Evolutionary conservation across 148 eudicot genomes (phyloP).

Genomic region (Dianthus caryophyllus): DNA sequence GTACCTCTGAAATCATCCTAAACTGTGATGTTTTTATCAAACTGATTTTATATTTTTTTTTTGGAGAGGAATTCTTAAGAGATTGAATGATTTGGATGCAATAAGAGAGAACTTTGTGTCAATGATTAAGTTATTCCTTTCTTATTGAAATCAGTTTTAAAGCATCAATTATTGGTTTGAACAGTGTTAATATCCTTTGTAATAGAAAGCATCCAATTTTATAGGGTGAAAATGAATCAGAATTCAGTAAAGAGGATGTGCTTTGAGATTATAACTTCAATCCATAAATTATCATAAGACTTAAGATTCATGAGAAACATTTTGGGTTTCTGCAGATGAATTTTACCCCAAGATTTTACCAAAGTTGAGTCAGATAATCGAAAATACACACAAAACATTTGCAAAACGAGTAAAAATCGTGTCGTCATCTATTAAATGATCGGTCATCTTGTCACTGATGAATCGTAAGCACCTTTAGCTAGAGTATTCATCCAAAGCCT

Average conservation of each 20-base stretch:
- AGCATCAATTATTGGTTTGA: neutral
- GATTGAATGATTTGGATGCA: neutral
- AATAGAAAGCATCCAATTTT: neutral
- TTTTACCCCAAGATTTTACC: conserved; percentile 1
- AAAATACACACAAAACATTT: conserved; percentile 13
- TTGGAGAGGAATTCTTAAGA: neutral
- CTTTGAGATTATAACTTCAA: neutral
- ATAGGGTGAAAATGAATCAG: neutral
- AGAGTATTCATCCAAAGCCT: conserved; percentile 1
- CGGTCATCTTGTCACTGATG: conserved; percentile 9
- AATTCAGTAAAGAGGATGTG: neutral
- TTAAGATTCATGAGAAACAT: conserved; percentile 7
- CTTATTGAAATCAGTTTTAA: neutral
- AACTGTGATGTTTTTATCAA: neutral
- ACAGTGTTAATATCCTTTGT: neutral
- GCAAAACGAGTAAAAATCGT: conserved; percentile 3
- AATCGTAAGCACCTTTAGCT: conserved; percentile 7
- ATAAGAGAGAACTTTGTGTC: too few relatives aligned
- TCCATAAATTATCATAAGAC: conserved; percentile 1
- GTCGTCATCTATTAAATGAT: conserved; percentile 9
- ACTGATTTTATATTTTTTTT: too few relatives aligned
- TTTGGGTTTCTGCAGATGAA: neutral
- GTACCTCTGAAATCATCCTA: neutral
- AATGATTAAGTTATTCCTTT: neutral
- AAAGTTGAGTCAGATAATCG: conserved; percentile 5